phyloP scores from a whole-genome alignment of 768 basidiomycete genomes.

The Lactifluus hygrophoroides region DNA sequence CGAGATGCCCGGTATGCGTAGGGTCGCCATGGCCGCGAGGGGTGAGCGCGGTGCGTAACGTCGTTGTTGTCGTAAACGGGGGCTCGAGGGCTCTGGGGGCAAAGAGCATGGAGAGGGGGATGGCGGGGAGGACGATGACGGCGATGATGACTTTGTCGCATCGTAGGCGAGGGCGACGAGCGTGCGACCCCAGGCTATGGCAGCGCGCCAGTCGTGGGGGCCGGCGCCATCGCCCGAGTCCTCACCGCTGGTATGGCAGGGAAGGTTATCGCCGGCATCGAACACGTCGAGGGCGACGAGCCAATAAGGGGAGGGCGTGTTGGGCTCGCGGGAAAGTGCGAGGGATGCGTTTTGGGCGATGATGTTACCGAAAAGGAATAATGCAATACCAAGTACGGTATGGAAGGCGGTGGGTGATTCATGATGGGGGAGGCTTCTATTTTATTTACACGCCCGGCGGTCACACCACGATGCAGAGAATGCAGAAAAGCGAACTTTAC shows the following conservation, averaged over 20 bases:
- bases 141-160: neutral
- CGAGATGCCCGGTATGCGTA: conserved; percentile 43
- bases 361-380: conserved; percentile 57
- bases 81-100: too few species aligned
- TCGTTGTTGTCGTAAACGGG: neutral
- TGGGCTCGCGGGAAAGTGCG: conserved; percentile 48
- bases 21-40: conserved; percentile 40
- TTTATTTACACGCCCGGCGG: too few species aligned
- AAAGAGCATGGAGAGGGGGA: too few species aligned
- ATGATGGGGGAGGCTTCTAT: conserved; percentile 2
- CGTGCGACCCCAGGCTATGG: conserved; percentile 58
- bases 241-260: conserved; percentile 30
- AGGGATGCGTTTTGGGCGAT: conserved; percentile 44
- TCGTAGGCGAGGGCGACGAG: conserved; percentile 54
- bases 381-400: conserved; percentile 51
- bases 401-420: conserved; percentile 62
- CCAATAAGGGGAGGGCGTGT: conserved; percentile 46
- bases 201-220: conserved; percentile 62
- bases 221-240: neutral
- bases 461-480: too few species aligned
- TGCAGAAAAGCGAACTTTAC: too few species aligned
- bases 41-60: conserved; percentile 31
- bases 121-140: conserved; percentile 24
- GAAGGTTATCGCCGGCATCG: conserved; percentile 57
- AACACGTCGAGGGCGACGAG: conserved; percentile 64